Conservation (phyloP, 345 rosid genomes). For the Trapa incisa region DNA sequence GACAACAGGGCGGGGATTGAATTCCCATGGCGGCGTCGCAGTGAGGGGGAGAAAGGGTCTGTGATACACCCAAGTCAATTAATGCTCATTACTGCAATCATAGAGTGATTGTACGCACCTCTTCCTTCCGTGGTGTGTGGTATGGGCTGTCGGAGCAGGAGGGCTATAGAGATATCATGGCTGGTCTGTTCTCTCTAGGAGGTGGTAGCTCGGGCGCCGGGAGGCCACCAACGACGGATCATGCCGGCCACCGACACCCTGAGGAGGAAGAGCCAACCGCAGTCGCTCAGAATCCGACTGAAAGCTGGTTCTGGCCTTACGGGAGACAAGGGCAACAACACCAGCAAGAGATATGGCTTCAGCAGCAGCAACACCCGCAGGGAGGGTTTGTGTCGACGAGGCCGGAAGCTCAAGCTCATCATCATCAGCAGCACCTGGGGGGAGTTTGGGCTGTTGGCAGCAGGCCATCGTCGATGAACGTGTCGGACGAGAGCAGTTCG, state of each 20-base stretch:
- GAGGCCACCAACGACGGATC: neutral
- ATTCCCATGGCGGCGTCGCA: constrained; percentile 5
- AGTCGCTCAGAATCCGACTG: neutral
- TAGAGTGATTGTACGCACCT: neutral
- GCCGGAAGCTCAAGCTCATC: neutral
- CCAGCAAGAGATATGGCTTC: constrained; percentile 8
- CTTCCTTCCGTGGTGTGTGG: neutral
- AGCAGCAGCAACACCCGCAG: constrained; percentile 14
- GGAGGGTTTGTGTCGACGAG: neutral
- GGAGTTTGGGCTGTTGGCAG: constrained; percentile 13
- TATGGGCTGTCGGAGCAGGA: constrained; percentile 4
- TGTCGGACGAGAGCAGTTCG: constrained; percentile 17
- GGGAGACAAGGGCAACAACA: neutral
- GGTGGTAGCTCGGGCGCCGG: constrained; percentile 11
- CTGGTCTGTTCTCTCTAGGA: constrained; percentile 33
- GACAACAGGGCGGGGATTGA: neutral
- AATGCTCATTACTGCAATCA: neutral
- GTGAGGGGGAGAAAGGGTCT: neutral
- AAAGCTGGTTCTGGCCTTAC: constrained; percentile 4
- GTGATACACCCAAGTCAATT: neutral
- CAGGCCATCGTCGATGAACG: constrained; percentile 8
- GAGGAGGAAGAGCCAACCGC: neutral
- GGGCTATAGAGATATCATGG: constrained; percentile 13
- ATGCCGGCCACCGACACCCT: neutral
- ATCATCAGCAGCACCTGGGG: constrained; percentile 14